These are phyloP conservation scores for Amylocarpus encephaloides DNA, from an alignment of 2,329 filamentous ascomycete genomes.

Conservation along the genomic window DNA sequence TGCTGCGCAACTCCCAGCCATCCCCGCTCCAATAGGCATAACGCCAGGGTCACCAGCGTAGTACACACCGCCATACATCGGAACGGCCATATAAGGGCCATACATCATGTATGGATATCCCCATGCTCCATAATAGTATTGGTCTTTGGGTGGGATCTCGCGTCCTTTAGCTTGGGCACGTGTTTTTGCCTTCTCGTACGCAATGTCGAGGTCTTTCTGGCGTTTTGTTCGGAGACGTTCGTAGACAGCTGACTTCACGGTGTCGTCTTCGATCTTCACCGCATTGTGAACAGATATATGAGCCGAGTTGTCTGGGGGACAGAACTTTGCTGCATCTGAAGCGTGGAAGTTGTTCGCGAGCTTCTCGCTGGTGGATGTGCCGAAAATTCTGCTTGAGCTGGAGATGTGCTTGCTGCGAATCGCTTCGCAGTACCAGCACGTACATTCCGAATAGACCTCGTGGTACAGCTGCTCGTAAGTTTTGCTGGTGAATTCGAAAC, in stretches of 20 bases:
- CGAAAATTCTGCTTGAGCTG: conserved; percentile 39
- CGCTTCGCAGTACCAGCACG: conserved; percentile 78
- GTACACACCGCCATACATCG: conserved; percentile 40
- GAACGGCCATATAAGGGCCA: conserved; percentile 39
- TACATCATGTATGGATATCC: conserved; percentile 46
- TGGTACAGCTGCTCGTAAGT: conserved; percentile 58
- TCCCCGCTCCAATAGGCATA: conserved; percentile 32
- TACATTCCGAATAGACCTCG: conserved; percentile 69
- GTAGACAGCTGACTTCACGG: conserved; percentile 23
- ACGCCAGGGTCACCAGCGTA: conserved; percentile 38
- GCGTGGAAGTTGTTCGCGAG: conserved; percentile 41
- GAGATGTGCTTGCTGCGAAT: conserved; percentile 52
- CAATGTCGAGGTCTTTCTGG: conserved; percentile 41
- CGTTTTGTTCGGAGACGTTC: conserved; percentile 27
- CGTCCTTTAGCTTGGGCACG: conserved; percentile 46
- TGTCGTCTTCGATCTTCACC: conserved; percentile 36
- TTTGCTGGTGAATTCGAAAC: conserved; percentile 69
- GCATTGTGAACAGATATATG: conserved; percentile 73
- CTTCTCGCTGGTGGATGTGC: conserved; percentile 41
- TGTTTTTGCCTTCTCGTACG: conserved; percentile 49
- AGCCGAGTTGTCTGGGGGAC: conserved; percentile 50
- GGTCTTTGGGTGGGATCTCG: conserved; percentile 40
- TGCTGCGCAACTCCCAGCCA: conserved; percentile 37
- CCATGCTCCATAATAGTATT: conserved; percentile 41
- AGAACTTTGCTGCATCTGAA: conserved; percentile 43